phyloP scores from a whole-genome alignment of 805 yeast species.

The Wickerhamiella galacta region DNA sequence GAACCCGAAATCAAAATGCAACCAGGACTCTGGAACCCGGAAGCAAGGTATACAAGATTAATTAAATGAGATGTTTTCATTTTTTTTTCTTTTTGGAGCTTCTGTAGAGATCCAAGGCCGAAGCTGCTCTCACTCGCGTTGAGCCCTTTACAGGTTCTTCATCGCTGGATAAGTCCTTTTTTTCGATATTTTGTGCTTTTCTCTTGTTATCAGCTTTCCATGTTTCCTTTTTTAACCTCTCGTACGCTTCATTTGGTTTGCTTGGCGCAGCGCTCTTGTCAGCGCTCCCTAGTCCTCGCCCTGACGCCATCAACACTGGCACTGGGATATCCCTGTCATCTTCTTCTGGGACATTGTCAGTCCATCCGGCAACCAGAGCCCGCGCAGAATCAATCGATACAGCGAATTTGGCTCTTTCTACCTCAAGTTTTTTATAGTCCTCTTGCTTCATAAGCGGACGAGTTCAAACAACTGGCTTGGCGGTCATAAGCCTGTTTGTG shows the following conservation, averaged over 20 bases:
- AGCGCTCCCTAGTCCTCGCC: constrained; percentile 8
- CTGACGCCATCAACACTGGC: constrained; percentile 1
- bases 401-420: constrained; percentile 11
- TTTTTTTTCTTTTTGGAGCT: constrained; percentile 5
- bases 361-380: constrained; percentile 11
- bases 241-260: no score
- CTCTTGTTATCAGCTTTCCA: no score
- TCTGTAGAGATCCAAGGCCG: constrained; percentile 11
- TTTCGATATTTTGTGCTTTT: no score
- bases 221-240: no score
- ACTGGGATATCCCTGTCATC: constrained; percentile 2
- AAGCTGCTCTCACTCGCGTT: not conserved
- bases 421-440: constrained; percentile 10
- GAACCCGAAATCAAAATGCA: no score
- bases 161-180: constrained; percentile 1
- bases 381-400: constrained; percentile 11
- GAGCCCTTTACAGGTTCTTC: not conserved
- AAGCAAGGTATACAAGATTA: no score
- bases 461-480: not conserved
- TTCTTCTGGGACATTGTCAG: constrained; percentile 5
- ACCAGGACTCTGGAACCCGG: no score
- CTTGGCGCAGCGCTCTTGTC: constrained; percentile 1
- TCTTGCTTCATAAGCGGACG: not conserved
- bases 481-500: not conserved
- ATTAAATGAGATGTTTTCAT: no score